phyloP scores from a whole-genome alignment of 2,329 filamentous ascomycete species.

The Chrysosporium queenslandicum region DNA sequence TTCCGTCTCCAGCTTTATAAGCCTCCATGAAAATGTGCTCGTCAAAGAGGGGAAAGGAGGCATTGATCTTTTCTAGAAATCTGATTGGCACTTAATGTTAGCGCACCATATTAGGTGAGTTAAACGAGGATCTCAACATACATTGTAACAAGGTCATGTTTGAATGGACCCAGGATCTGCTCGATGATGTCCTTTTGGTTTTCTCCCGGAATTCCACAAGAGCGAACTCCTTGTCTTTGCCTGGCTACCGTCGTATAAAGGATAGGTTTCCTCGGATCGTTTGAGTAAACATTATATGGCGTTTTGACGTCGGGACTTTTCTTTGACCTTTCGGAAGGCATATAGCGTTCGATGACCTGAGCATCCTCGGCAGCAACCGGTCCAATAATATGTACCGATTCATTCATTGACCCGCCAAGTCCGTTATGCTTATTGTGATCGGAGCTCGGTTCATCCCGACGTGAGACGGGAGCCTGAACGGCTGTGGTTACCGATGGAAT shows the following conservation, averaged over 20 bases:
- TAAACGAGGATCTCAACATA: constrained; percentile 34
- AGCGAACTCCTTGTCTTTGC: constrained; percentile 39
- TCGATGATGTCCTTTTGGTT: constrained; percentile 49
- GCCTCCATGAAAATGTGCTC: constrained; percentile 44
- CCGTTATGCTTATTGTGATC: constrained; percentile 10
- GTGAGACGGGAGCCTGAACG: neutral
- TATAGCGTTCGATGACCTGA: constrained; percentile 51
- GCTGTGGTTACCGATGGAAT: constrained; percentile 1
- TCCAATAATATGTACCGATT: constrained; percentile 48
- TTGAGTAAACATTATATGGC: constrained; percentile 44
- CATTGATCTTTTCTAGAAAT: constrained; percentile 48
- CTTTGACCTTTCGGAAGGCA: constrained; percentile 37
- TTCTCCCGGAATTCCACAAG: constrained; percentile 35
- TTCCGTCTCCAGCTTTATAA: constrained; percentile 37
- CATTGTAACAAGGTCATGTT: constrained; percentile 43
- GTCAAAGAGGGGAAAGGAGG: constrained; percentile 54
- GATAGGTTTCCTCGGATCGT: constrained; percentile 38
- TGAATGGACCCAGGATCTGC: constrained; percentile 49
- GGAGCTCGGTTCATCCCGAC: neutral
- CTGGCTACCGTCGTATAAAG: constrained; percentile 43
- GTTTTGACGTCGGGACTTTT: constrained; percentile 33
- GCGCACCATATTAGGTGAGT: constrained; percentile 18
- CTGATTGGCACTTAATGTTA: constrained; percentile 26
- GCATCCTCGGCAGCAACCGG: constrained; percentile 52
- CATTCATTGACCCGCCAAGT: constrained; percentile 23